A percentile compares a stretch with the other conserved stretches of the same genome.
Evolutionary conservation across 2,329 filamentous ascomycete genomes (phyloP).

Genomic region (Akanthomyces dipterigenus): DNA sequence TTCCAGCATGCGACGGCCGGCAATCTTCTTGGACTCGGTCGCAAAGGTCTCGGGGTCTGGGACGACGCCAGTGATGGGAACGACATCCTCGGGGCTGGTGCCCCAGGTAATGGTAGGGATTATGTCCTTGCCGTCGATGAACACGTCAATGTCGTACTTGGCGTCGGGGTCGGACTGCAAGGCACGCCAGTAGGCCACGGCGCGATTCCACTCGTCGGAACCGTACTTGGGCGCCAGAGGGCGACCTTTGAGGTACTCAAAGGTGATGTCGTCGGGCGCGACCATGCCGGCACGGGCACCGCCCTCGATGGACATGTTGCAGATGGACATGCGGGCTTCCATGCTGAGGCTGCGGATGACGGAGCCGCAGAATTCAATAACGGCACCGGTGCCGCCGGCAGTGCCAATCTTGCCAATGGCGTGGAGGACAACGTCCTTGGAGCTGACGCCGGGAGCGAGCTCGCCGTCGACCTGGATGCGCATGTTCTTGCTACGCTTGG

Average conservation of each 20-base stretch:
- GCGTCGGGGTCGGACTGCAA: conserved; percentile 82
- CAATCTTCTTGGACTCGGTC: conserved; percentile 70
- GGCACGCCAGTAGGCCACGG: conserved; percentile 78
- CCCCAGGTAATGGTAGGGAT: conserved; percentile 93
- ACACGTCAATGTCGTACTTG: conserved; percentile 82
- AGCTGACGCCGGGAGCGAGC: conserved; percentile 83
- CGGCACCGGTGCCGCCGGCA: conserved; percentile 85
- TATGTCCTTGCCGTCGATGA: conserved; percentile 89
- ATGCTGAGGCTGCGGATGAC: conserved; percentile 86
- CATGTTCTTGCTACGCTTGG: conserved; percentile 97
- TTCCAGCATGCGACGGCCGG: conserved; percentile 75
- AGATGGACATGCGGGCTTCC: conserved; percentile 98
- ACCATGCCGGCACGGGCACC: conserved; percentile 96
- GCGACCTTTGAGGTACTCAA: conserved; percentile 88
- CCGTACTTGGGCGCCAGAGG: conserved; percentile 81
- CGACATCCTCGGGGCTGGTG: conserved; percentile 89
- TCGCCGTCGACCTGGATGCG: conserved; percentile 90
- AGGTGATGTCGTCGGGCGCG: conserved; percentile 87
- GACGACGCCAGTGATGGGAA: conserved; percentile 88
- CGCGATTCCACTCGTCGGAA: conserved; percentile 84
- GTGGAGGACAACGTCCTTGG: conserved; percentile 91
- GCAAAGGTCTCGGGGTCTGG: conserved; percentile 84
- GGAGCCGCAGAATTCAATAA: conserved; percentile 96
- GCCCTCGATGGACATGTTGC: conserved; percentile 98
- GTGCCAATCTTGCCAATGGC: conserved; percentile 92